Evolutionary conservation across 2,329 filamentous ascomycete genomes (phyloP), one percentile per base, ranked within the genome.

Genomic region (Colletotrichum horii): DNA sequence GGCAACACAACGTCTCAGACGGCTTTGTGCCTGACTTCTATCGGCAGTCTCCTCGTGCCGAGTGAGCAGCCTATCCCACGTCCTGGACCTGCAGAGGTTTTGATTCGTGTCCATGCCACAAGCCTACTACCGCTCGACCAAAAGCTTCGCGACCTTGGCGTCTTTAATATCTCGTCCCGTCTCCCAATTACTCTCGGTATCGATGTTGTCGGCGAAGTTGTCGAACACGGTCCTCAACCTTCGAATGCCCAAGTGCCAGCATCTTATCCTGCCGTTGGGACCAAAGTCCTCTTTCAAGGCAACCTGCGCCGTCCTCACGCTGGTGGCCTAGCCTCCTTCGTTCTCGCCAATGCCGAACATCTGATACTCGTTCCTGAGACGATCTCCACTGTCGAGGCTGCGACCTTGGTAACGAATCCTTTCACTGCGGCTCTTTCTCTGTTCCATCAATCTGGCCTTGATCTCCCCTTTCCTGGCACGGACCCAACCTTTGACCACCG

Each of bases 341-440:
- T 66, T 14, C 24, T 52, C 8, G 22, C n/a, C 7, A 32, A 55
- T 9, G 4, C 32, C 5, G 3, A 8, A 55, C 1, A 6, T 19
- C 28, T 15, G 14, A 16, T 26, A 11, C n/a, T 70, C 6, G 11
- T 64, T 34, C 22, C 52, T 3, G 34, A n/a, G 30, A 22, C 2
- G 22, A 26, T 26, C 8, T 8, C 26, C n/a, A 32, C n/a, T 24
- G 15, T 26, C 14, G 15, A 67, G 30, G 24, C 62, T 19, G 19
- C 62, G 7, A 48, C 19, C 3, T 3, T 48, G 12, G 19, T 56
- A 8, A 38, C 64, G n/a, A 28, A 58, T 22, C 22, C 38, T 6
- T 58, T 28, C 26, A 58, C 64, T 58, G 26, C 9, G 56, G 69
- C 73, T 75, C 70, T 73, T 75, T 75, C 62, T 73, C 16, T 30